phyloP scores from a whole-genome alignment of 352 stramenopile species.

The Globisporangium radiosum region DNA sequence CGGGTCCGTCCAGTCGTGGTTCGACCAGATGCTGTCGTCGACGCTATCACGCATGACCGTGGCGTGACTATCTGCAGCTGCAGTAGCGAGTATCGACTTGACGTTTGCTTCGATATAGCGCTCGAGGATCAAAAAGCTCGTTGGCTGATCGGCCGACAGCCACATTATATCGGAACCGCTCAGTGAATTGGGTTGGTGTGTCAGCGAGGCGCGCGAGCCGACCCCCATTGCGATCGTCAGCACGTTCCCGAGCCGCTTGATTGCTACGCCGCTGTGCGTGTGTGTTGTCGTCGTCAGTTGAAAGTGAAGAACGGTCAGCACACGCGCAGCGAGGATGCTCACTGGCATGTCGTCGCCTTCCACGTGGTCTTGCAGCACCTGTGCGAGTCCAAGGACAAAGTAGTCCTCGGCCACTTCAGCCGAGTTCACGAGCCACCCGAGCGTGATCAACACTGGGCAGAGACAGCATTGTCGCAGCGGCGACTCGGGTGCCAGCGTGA shows the following conservation, averaged over 20 bases:
- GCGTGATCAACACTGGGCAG: conserved; percentile 2
- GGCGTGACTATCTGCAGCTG: not conserved
- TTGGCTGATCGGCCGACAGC: conserved; percentile 9
- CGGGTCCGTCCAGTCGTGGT: conserved; percentile 7
- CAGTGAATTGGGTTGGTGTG: not conserved
- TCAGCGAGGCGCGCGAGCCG: conserved; percentile 2
- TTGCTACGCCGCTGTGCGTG: not conserved
- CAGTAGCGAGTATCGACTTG: not conserved
- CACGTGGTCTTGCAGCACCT: conserved; percentile 6
- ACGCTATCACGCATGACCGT: no score
- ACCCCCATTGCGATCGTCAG: conserved; percentile 8
- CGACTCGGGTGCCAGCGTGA: conserved; percentile 4
- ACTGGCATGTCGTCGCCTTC: not conserved
- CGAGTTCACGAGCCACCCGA: conserved; percentile 11
- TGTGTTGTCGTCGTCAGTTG: conserved; percentile 1
- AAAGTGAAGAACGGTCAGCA: conserved; percentile 10
- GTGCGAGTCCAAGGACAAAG: conserved; percentile 1
- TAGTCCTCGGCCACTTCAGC: conserved; percentile 6
- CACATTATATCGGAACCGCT: not conserved
- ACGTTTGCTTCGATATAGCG: not conserved
- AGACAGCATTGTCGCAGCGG: conserved; percentile 5
- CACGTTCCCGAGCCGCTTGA: conserved; percentile 8
- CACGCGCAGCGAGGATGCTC: conserved; percentile 8
- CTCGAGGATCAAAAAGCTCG: conserved; percentile 7
- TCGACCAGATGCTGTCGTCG: not conserved